Evolutionary conservation across 139 green algal species (phyloP).

Genomic region (Coelastrella sp.): DNA sequence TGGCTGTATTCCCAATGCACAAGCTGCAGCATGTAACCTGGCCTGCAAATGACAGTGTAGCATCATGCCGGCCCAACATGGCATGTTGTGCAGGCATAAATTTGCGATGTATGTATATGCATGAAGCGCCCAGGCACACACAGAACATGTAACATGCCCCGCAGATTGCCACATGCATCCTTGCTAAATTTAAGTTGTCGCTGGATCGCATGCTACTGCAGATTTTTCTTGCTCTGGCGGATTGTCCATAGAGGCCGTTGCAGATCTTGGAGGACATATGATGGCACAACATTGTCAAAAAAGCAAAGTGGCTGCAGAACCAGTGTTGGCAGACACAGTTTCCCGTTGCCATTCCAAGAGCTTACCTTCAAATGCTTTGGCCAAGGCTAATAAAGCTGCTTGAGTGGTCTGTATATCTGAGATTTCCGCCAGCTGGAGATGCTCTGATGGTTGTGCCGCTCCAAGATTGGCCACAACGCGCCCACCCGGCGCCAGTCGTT

Average conservation of each 20-base stretch:
- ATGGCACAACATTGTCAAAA: background rate
- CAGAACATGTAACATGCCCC: no score
- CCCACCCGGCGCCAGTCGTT: background rate
- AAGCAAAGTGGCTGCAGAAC: background rate
- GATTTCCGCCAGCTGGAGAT: background rate
- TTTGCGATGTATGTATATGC: no score
- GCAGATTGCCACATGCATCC: background rate
- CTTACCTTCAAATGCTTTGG: conserved; percentile 48
- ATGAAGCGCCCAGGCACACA: no score
- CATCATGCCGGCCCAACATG: background rate
- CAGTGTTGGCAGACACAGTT: background rate
- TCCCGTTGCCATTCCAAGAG: background rate
- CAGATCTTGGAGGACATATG: background rate
- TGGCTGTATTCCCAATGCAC: background rate
- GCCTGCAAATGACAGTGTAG: conserved; percentile 7
- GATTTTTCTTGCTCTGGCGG: no score
- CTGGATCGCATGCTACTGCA: background rate
- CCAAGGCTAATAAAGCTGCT: conserved; percentile 31
- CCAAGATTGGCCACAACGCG: conserved; percentile 44
- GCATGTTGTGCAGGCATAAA: background rate
- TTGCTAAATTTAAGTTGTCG: background rate
- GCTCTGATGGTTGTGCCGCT: background rate
- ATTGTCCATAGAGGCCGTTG: background rate
- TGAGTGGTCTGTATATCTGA: background rate
- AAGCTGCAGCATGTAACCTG: conserved; percentile 31